Percentiles rank a stretch among this genome's conserved stretches.
phyloP scores from a whole-genome alignment of 768 basidiomycete genomes.

The Trametes cingulata region DNA sequence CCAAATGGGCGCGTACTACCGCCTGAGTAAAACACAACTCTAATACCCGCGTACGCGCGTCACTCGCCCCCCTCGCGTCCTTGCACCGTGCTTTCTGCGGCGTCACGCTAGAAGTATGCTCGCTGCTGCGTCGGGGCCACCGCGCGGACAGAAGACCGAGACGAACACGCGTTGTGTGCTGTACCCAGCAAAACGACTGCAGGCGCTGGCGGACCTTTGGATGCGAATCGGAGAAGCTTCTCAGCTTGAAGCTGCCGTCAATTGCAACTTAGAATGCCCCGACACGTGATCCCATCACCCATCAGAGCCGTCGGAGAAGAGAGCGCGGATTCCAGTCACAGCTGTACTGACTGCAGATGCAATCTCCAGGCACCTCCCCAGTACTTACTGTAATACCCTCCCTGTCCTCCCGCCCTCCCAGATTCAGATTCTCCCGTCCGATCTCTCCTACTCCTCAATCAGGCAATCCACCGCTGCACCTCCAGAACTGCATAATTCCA shows the following conservation, averaged over 20 bases:
- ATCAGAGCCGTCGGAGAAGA: too few species aligned
- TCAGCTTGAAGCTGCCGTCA: neutral
- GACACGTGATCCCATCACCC: neutral
- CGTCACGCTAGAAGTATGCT: neutral
- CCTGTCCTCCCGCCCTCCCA: neutral
- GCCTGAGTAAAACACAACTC: slow-evolving; percentile 13
- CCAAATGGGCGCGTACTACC: slow-evolving; percentile 3
- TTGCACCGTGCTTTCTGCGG: neutral
- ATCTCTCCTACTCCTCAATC: neutral
- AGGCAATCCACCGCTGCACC: neutral
- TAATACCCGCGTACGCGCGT: slow-evolving; percentile 5
- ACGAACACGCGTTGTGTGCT: too few species aligned
- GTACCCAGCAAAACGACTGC: too few species aligned
- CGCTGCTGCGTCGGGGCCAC: neutral
- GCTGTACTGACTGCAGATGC: neutral
- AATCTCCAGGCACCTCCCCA: slow-evolving; percentile 14
- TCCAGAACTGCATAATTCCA: too few species aligned
- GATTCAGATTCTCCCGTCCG: slow-evolving; percentile 6
- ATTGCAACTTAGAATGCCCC: neutral
- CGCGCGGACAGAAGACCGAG: neutral
- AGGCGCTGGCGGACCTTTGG: slow-evolving; percentile 5
- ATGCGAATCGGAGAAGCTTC: slow-evolving; percentile 23
- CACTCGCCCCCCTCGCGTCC: neutral
- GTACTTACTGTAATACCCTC: too few species aligned
- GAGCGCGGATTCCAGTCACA: neutral